phyloP scores from a whole-genome alignment of 495 filamentous ascomycete genomes.

The Ramalina intermedia region DNA sequence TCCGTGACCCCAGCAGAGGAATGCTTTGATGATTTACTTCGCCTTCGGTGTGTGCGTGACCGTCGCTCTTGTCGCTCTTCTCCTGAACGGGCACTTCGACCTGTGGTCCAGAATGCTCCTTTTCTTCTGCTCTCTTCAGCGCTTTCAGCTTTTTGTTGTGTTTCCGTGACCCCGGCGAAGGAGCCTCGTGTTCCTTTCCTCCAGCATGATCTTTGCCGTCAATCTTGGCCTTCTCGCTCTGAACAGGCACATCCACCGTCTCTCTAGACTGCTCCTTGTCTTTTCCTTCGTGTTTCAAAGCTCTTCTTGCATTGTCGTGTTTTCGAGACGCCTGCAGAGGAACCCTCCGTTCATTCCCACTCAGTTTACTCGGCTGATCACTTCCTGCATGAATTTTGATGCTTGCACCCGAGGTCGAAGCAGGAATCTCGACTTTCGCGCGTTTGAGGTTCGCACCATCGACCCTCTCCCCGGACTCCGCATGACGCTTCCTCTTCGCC shows the following conservation, averaged over 20 bases:
- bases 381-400: too few relatives aligned
- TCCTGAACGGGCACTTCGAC: neutral
- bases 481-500: conserved; percentile 13
- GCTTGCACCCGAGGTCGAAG: too few relatives aligned
- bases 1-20: neutral
- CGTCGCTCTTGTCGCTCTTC: neutral
- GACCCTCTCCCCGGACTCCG: neutral
- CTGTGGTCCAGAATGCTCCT: neutral
- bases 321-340: too few relatives aligned
- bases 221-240: neutral
- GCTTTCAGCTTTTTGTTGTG: neutral
- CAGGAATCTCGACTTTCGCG: too few relatives aligned
- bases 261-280: neutral
- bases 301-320: too few relatives aligned
- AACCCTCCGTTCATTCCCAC: too few relatives aligned
- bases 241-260: neutral
- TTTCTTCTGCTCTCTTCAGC: neutral
- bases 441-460: neutral
- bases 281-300: neutral
- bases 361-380: too few relatives aligned
- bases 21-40: neutral
- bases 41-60: too few relatives aligned
- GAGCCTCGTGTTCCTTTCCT: neutral
- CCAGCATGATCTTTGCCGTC: neutral
- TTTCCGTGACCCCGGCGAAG: too few relatives aligned